Conservation (phyloP, 257 asterid genomes). For the Solanum etuberosum region DNA sequence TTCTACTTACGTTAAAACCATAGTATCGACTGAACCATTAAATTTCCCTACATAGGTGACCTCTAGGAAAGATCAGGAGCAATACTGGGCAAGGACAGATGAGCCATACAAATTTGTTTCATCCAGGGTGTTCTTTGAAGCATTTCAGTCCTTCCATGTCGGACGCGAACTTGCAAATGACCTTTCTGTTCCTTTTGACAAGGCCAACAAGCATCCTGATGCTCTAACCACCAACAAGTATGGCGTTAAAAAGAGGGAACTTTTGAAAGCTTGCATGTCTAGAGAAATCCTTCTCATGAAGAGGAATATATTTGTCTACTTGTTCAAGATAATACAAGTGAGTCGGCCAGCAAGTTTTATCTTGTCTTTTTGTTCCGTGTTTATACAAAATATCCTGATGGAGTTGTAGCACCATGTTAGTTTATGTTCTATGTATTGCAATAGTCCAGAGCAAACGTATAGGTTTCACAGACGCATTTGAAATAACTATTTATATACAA, state of each 20-base stretch:
- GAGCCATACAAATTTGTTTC: slow-evolving; percentile 37
- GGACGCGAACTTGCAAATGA: slow-evolving; percentile 52
- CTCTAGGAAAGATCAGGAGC: slow-evolving; percentile 83
- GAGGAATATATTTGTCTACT: slow-evolving; percentile 61
- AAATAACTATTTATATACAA: not conserved
- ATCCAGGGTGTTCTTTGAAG: slow-evolving; percentile 53
- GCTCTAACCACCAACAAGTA: slow-evolving; percentile 47
- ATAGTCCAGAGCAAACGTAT: not conserved
- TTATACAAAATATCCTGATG: not conserved
- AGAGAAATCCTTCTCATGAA: slow-evolving; percentile 61
- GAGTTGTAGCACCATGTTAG: not conserved
- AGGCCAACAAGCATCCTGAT: slow-evolving; percentile 50
- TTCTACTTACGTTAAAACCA: not conserved
- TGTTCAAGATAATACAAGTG: slow-evolving; percentile 62
- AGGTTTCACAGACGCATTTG: not conserved
- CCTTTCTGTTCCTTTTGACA: slow-evolving; percentile 55
- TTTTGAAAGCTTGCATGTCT: slow-evolving; percentile 51
- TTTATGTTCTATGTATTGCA: not conserved
- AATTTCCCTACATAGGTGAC: slow-evolving; percentile 40
- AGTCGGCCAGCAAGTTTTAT: slow-evolving; percentile 1
- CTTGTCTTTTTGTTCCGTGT: not conserved
- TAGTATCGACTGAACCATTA: not conserved
- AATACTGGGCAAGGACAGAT: slow-evolving; percentile 51
- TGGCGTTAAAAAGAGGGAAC: slow-evolving; percentile 61
- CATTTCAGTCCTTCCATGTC: slow-evolving; percentile 54